A percentile compares a stretch with the other conserved stretches of the same genome.
Evolutionary conservation across 352 stramenopile genomes (phyloP).

Genomic region (Globisporangium perplexum): DNA sequence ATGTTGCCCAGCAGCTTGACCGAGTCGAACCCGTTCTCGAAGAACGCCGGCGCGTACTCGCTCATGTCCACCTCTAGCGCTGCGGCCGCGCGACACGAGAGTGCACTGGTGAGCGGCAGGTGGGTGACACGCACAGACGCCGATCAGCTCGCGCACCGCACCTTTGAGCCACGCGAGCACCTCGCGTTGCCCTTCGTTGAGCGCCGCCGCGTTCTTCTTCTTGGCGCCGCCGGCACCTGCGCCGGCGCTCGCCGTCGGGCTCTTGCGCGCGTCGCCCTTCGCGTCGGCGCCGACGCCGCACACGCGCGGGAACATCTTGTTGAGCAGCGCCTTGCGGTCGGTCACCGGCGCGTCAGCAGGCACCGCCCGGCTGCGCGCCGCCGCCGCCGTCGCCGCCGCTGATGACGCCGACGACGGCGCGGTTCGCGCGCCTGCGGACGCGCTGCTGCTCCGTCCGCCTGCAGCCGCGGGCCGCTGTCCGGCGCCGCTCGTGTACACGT

Average conservation of each 20-base stretch:
- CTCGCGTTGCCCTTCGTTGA: constrained; percentile 68
- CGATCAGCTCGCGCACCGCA: neutral
- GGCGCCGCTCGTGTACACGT: constrained; percentile 7
- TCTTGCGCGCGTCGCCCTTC: constrained; percentile 26
- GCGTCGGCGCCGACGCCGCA: constrained; percentile 32
- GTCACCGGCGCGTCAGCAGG: constrained; percentile 14
- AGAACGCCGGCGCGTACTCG: constrained; percentile 75
- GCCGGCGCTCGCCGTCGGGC: constrained; percentile 6
- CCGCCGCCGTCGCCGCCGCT: too few relatives aligned
- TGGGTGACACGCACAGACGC: too few relatives aligned
- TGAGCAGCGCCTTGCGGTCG: constrained; percentile 59
- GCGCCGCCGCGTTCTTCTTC: constrained; percentile 34
- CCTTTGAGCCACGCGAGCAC: constrained; percentile 72
- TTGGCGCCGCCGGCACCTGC: constrained; percentile 20
- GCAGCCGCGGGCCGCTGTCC: neutral
- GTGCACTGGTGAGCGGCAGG: too few relatives aligned
- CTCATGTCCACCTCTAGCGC: constrained; percentile 78
- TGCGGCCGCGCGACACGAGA: neutral
- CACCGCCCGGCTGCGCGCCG: neutral
- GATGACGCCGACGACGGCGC: too few relatives aligned
- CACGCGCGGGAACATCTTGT: constrained; percentile 79
- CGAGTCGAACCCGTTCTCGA: constrained; percentile 86
- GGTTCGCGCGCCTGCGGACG: neutral
- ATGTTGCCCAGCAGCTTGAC: constrained; percentile 81
- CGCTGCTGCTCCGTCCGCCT: neutral